Base-by-base conservation (phyloP, 306 rosid genomes). In the Dalbergia cultrata region DNA sequence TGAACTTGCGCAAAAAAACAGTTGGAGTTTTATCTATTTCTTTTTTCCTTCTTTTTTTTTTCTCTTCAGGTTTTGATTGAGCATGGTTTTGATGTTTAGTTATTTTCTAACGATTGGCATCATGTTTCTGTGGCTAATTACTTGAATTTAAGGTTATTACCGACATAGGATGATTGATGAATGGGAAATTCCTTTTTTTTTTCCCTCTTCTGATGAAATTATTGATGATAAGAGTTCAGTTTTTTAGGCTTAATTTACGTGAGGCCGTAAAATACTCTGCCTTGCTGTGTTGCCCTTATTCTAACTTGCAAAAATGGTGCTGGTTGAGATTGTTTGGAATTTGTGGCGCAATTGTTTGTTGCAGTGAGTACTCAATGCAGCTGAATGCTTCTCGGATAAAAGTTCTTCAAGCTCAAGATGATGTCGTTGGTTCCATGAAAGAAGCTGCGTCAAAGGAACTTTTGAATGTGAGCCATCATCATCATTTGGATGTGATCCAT, bases 331-430 rank as follows among this genome's bases (percentile, higher is more conserved):
- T 17, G 44, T 68, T 70, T 67, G 68, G 56, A 13, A 43, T 47
- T 52, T 60, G 9, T 58, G 83, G 56, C 52, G 4, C 75, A 10
- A 81, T 61, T 76, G 68, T 62, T 79, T 83, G 72, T 81, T 87
- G 70, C 88, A 95, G 98, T 44, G 98, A 95, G 89, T 95, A 95
- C 86, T 95, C 98, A 33, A 95, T 95, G 98, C 98, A 92, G 88
- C 91, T 89, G 67, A 92, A 90, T 79, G 93, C 97, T 82, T 90
- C 95, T 78, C 83, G 97, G 64, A 90, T 95, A 77, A 92, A 95
- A 81, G 97, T 95, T 89, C 98, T 95, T 82, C 98, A 95, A 86
- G 98, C 98, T 59, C 98, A 95, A 75, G 98, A 95, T 81, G 98
- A 92, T 54, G 85, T 91, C 70, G 89, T 92, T 56, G 91, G 69